Evolutionary conservation across 805 yeast genomes (phyloP).

Genomic region (Candida peoriensis): DNA sequence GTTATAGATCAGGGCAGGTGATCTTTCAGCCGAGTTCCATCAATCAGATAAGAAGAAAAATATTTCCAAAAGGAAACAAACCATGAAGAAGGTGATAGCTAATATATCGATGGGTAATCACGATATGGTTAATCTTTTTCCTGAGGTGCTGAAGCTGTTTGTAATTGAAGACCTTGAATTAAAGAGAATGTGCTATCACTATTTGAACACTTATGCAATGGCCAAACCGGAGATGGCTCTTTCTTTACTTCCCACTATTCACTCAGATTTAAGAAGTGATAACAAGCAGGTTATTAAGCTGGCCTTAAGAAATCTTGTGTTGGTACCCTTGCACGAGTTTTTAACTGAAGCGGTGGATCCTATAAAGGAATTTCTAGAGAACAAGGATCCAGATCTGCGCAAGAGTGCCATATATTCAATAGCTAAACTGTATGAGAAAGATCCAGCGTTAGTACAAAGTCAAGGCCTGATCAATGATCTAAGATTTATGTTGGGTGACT

Average conservation of each 20-base stretch:
- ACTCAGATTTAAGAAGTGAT: constrained; percentile 45
- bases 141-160: constrained; percentile 55
- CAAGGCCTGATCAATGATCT: constrained; percentile 41
- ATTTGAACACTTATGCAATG: constrained; percentile 53
- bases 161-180: constrained; percentile 59
- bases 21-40: constrained; percentile 28
- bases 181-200: constrained; percentile 67
- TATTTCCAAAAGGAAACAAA: constrained; percentile 35
- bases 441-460: constrained; percentile 39
- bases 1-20: constrained; percentile 23
- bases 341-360: constrained; percentile 39
- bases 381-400: constrained; percentile 54
- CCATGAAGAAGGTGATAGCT: constrained; percentile 71
- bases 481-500: constrained; percentile 51
- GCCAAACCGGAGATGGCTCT: constrained; percentile 51
- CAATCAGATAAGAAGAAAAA: constrained; percentile 35
- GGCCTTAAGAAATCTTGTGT: constrained; percentile 59
- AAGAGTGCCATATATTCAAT: constrained; percentile 67
- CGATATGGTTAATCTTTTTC: constrained; percentile 64
- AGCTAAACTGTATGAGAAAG: constrained; percentile 58
- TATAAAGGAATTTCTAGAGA: constrained; percentile 33
- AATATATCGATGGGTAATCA: constrained; percentile 78
- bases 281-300: constrained; percentile 49
- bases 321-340: constrained; percentile 52
- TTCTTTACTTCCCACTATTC: constrained; percentile 50